Evolutionary conservation across 768 basidiomycete genomes (phyloP).

Genomic region (Daedaleopsis sinensis): DNA sequence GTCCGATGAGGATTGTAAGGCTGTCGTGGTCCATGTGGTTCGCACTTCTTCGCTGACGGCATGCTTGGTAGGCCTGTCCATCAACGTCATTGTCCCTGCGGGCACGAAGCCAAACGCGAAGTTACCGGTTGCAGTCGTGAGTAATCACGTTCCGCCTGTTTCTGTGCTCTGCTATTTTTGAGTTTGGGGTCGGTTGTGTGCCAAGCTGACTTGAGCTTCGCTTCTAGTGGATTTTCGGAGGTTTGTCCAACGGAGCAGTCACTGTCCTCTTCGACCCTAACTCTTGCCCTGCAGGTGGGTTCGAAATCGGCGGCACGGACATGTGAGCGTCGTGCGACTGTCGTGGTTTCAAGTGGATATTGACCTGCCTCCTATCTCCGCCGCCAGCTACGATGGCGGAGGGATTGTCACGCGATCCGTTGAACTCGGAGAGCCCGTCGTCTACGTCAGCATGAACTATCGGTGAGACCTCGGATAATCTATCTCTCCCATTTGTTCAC

Average conservation of each 20-base stretch:
- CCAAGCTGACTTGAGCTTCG: not conserved
- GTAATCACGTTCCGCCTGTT: not conserved
- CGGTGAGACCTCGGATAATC: conserved; percentile 28
- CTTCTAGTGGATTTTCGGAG: conserved; percentile 32
- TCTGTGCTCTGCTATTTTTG: not conserved
- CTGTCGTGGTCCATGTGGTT: not conserved
- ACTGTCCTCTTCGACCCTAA: not conserved
- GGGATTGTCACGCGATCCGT: conserved; percentile 49
- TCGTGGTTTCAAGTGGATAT: not conserved
- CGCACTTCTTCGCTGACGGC: not conserved
- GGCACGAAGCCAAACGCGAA: conserved; percentile 12
- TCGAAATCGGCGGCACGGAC: conserved; percentile 40
- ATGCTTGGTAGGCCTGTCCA: conserved; percentile 20
- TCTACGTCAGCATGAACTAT: conserved; percentile 62
- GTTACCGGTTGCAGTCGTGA: conserved; percentile 22
- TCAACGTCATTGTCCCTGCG: conserved; percentile 31
- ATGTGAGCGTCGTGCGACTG: not conserved
- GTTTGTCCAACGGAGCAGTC: conserved; percentile 2
- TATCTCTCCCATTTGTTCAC: not conserved
- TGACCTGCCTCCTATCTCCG: too few relatives aligned
- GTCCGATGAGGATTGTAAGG: conserved; percentile 17
- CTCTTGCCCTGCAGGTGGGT: conserved; percentile 36
- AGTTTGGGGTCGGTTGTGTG: too few relatives aligned
- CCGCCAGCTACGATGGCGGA: conserved; percentile 45
- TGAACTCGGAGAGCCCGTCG: conserved; percentile 43